Evolutionary conservation across 1,284 basidiomycete genomes (phyloP).

Genomic region (Pterulicium gracile): DNA sequence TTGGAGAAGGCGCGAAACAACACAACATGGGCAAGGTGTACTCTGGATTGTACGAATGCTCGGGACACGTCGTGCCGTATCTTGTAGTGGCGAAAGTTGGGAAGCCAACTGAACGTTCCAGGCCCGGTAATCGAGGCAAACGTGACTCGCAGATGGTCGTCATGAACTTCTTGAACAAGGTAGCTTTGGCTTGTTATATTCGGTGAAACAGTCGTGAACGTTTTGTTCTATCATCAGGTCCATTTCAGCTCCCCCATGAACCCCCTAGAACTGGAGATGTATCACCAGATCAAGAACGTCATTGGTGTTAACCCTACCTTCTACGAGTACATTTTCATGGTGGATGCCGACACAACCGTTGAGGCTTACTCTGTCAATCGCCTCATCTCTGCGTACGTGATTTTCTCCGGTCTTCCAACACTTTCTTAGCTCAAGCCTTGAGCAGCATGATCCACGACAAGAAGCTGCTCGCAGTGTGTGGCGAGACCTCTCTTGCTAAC

Average conservation of each 20-base stretch:
- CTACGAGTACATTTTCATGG: slow-evolving; percentile 95
- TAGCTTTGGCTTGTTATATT: slow-evolving; percentile 21
- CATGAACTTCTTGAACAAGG: slow-evolving; percentile 97
- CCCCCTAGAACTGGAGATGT: slow-evolving; percentile 94
- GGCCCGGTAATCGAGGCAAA: slow-evolving; percentile 94
- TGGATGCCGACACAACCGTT: slow-evolving; percentile 96
- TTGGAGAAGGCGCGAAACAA: slow-evolving; percentile 93
- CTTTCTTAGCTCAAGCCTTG: slow-evolving; percentile 6
- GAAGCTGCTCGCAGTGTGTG: slow-evolving; percentile 88
- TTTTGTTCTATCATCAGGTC: slow-evolving; percentile 40
- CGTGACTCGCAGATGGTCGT: slow-evolving; percentile 94
- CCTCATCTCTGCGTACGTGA: slow-evolving; percentile 78
- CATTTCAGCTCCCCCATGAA: slow-evolving; percentile 97
- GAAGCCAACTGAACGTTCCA: slow-evolving; percentile 86
- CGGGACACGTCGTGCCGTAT: slow-evolving; percentile 95
- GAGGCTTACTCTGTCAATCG: slow-evolving; percentile 81
- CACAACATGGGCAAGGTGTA: slow-evolving; percentile 99
- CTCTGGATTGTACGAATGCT: slow-evolving; percentile 89
- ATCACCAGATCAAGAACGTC: slow-evolving; percentile 99
- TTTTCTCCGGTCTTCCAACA: slow-evolving; percentile 5
- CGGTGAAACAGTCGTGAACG: not conserved
- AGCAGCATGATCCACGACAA: slow-evolving; percentile 89
- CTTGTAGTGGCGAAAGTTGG: slow-evolving; percentile 95
- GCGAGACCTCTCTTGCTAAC: slow-evolving; percentile 86
- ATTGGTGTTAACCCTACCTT: slow-evolving; percentile 98